Conservation (phyloP, 495 filamentous ascomycete species). For the Xylaria cubensis region DNA sequence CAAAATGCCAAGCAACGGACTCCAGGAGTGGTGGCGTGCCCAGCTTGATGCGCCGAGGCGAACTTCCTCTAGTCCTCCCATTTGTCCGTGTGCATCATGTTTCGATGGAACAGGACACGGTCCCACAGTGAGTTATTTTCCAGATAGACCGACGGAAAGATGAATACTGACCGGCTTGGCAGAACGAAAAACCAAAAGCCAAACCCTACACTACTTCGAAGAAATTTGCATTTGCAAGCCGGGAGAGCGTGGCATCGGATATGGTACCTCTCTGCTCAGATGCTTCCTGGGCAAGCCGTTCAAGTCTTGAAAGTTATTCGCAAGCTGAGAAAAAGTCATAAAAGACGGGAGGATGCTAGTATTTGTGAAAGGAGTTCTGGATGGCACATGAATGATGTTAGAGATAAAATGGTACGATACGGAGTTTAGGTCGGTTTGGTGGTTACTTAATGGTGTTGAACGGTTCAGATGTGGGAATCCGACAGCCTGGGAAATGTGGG, state of each 20-base stretch:
- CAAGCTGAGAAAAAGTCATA: neutral
- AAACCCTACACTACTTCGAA: slow-evolving; percentile 6
- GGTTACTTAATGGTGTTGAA: neutral
- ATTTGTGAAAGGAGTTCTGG: neutral
- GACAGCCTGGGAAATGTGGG: slow-evolving; percentile 20
- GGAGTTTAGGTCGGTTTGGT: neutral
- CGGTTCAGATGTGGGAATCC: neutral
- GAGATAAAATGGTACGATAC: neutral
- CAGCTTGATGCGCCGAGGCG: slow-evolving; percentile 29
- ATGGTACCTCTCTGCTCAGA: slow-evolving; percentile 31
- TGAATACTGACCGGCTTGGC: slow-evolving; percentile 16
- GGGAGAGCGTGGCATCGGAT: slow-evolving; percentile 34
- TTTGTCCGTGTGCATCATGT: slow-evolving; percentile 40
- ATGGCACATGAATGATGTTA: neutral
- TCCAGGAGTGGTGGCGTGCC: slow-evolving; percentile 37
- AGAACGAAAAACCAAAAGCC: neutral
- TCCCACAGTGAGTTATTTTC: slow-evolving; percentile 18
- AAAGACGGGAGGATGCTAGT: neutral
- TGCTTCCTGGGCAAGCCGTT: slow-evolving; percentile 22
- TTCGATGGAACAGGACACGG: slow-evolving; percentile 36
- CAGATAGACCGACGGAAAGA: neutral
- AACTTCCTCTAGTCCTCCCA: slow-evolving; percentile 26
- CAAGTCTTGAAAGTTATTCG: slow-evolving; percentile 24
- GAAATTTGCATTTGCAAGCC: slow-evolving; percentile 16
- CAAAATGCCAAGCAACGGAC: slow-evolving; percentile 32